Conservation (phyloP, 1,284 basidiomycete genomes). For the Rhodotorula sp. region DNA sequence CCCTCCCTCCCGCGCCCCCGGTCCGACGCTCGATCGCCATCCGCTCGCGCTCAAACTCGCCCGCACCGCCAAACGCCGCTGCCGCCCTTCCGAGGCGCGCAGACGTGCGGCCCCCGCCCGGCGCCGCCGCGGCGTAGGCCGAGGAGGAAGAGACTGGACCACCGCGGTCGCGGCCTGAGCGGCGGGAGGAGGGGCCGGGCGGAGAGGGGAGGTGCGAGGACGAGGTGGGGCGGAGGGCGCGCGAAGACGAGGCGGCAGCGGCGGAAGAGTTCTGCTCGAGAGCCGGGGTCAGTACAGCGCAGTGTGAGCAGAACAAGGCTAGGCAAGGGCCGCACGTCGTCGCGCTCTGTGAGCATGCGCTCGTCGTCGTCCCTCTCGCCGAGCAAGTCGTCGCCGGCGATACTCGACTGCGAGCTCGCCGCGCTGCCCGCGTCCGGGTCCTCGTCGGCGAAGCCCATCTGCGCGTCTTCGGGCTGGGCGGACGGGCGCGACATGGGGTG, state of each 20-base stretch:
- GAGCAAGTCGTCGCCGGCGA: slow-evolving; percentile 1
- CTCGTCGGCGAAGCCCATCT: slow-evolving; percentile 12
- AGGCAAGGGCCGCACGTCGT: not conserved
- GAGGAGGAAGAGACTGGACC: not conserved
- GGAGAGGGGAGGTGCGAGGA: slow-evolving; percentile 1
- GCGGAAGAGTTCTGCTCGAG: not conserved
- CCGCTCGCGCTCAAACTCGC: slow-evolving; percentile 7
- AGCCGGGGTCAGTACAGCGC: not conserved
- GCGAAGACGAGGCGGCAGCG: not conserved
- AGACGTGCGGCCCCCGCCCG: not conserved
- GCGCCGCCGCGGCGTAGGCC: not conserved
- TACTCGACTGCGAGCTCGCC: slow-evolving; percentile 7
- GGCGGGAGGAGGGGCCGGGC: not conserved
- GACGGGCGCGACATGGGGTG: slow-evolving; percentile 2
- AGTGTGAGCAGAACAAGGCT: not conserved
- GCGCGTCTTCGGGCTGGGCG: not conserved
- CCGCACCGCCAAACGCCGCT: not conserved
- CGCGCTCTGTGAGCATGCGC: not conserved
- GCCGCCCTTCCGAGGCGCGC: not conserved
- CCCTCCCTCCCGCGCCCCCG: not conserved
- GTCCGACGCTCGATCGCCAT: not conserved
- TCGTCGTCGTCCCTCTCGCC: not conserved
- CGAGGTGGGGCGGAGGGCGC: slow-evolving; percentile 1
- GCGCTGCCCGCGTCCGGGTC: slow-evolving; percentile 4
- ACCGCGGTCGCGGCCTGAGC: not conserved